Percentiles rank a stretch among this genome's conserved stretches.
These are phyloP conservation scores for Aspergillus jensenii DNA, from an alignment of 2,329 filamentous ascomycete species.

Conservation along the genomic window DNA sequence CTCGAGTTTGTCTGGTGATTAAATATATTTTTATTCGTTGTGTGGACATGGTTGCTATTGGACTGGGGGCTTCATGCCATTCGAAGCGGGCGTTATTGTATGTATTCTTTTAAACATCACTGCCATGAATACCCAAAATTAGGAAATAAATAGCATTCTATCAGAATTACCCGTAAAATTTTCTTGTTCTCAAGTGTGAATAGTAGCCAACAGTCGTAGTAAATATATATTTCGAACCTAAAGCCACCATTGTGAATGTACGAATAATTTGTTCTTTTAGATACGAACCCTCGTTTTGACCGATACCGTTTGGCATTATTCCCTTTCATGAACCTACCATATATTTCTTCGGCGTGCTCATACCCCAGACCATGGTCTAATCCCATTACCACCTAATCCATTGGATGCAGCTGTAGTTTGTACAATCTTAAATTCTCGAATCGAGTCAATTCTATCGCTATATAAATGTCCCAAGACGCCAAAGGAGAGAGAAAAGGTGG, in stretches of 20 bases:
- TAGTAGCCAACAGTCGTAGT: no score
- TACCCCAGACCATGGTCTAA: background rate
- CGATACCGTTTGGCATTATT: no score
- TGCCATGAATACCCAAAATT: constrained; percentile 22
- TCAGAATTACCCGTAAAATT: background rate
- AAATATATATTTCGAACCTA: background rate
- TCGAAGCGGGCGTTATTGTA: constrained; percentile 36
- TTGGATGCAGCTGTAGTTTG: background rate
- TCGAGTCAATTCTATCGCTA: constrained; percentile 2
- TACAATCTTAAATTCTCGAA: background rate
- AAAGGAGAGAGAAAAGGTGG: constrained; percentile 31
- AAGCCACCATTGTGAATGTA: no score
- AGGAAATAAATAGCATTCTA: background rate
- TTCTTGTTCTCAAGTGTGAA: no score
- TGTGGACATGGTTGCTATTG: constrained; percentile 17
- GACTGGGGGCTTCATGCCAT: constrained; percentile 26
- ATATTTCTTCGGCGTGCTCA: no score
- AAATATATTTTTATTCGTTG: constrained; percentile 23
- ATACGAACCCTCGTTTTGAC: no score
- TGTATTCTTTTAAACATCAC: constrained; percentile 26
- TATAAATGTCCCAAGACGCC: constrained; percentile 31
- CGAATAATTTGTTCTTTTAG: no score
- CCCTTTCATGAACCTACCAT: no score
- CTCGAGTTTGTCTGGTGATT: constrained; percentile 81
- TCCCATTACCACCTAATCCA: background rate